Evolutionary conservation across 2,329 filamentous ascomycete species (phyloP).

Genomic region (Thielaviopsis cerberus): DNA sequence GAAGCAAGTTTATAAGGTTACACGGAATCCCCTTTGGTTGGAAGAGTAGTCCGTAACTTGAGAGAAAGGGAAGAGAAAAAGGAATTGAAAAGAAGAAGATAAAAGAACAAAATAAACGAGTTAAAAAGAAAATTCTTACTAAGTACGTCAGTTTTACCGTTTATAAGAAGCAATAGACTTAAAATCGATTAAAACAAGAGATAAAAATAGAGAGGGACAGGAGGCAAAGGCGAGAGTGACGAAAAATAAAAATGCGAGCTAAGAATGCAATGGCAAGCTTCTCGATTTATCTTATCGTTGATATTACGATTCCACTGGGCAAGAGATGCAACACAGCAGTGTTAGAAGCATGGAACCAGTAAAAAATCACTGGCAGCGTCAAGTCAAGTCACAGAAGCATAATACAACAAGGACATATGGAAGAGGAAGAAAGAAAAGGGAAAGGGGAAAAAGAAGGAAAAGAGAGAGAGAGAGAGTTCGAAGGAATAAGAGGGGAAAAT

Average conservation of each 20-base stretch:
- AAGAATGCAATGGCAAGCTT: background rate
- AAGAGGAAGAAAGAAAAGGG: background rate
- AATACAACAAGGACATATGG: background rate
- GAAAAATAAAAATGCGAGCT: background rate
- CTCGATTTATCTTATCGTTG: background rate
- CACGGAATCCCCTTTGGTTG: background rate
- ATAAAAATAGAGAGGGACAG: background rate
- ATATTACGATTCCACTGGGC: background rate
- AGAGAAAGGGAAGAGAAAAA: background rate
- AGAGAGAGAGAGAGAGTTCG: background rate
- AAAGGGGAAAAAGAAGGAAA: conserved; percentile 4
- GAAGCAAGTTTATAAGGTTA: background rate
- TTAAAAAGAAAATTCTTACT: too few relatives aligned
- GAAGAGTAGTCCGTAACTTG: background rate
- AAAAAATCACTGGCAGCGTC: background rate
- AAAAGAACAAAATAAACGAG: background rate
- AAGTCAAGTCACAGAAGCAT: background rate
- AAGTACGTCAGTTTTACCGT: too few relatives aligned
- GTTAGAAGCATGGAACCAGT: too few relatives aligned
- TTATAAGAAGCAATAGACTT: too few relatives aligned
- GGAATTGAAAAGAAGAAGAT: background rate
- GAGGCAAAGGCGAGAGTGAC: background rate
- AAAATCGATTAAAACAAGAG: too few relatives aligned
- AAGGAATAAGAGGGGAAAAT: background rate
- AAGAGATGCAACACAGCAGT: too few relatives aligned